These are phyloP conservation scores for Melampsora americana DNA, from an alignment of 1,284 basidiomycete genomes.

Conservation along the genomic window DNA sequence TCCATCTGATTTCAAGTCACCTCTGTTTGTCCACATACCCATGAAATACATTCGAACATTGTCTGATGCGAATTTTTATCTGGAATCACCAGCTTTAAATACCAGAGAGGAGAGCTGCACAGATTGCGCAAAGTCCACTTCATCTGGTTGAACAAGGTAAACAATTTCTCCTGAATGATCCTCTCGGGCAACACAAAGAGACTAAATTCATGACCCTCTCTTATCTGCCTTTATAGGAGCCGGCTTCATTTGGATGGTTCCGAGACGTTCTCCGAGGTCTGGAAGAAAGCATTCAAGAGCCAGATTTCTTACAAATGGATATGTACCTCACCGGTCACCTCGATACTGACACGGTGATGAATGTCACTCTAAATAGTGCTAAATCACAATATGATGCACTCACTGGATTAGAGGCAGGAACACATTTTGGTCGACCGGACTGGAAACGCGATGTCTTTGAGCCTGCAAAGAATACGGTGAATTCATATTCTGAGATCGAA, in stretches of 20 bases:
- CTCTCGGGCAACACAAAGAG: background rate
- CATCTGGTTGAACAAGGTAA: slow-evolving; percentile 75
- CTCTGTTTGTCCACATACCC: background rate
- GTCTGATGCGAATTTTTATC: background rate
- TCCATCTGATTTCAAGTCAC: background rate
- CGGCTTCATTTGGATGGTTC: slow-evolving; percentile 85
- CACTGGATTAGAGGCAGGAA: slow-evolving; percentile 75
- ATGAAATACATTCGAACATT: slow-evolving; percentile 33
- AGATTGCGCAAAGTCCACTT: slow-evolving; percentile 79
- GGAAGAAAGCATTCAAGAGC: slow-evolving; percentile 69
- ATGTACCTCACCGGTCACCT: slow-evolving; percentile 85
- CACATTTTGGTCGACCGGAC: slow-evolving; percentile 81
- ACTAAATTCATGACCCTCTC: background rate
- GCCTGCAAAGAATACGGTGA: slow-evolving; percentile 40
- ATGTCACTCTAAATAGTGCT: slow-evolving; percentile 74
- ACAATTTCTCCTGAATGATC: background rate
- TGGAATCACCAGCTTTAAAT: slow-evolving; percentile 62
- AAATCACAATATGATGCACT: slow-evolving; percentile 66
- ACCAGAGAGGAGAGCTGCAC: slow-evolving; percentile 69
- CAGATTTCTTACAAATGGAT: slow-evolving; percentile 82
- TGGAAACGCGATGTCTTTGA: slow-evolving; percentile 69
- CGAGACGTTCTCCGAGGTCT: slow-evolving; percentile 76
- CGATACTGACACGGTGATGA: slow-evolving; percentile 77
- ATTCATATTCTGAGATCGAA: slow-evolving; percentile 72
- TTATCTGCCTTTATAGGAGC: slow-evolving; percentile 43